Evolutionary conservation across 2,329 filamentous ascomycete genomes (phyloP), one percentile per base, ranked within the genome.

Genomic region (Endoconidiophora polonica): DNA sequence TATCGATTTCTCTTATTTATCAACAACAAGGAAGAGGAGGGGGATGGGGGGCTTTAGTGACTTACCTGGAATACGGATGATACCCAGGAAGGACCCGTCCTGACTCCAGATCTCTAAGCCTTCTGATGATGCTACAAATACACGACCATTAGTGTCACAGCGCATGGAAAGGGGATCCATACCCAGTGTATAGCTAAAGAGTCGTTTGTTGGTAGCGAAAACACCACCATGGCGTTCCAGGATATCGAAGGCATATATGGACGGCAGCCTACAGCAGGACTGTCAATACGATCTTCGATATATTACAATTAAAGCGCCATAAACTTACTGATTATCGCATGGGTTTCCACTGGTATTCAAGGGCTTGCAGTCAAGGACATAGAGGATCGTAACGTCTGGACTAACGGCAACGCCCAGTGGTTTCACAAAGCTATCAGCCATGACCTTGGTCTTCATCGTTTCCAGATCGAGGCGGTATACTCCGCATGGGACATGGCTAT

Each of bases 101-200:
- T 66, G 55, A 5, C 66, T 68, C 68, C 69, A 74, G 1, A 74
- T 62, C 44, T 67, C 66, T 9, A 74, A 58, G 3, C 70, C 71
- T 52, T 73, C 70, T 2, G 68, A 68, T 44, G 66, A 69, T 2
- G 68, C 70, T 29, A 65, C 61, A 58, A 71, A 73, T 0, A 74
- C 66, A 48, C 73, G 71, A 0, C 70, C 71, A 3, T 63, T 47
- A 0, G 62, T 54, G 45, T 72, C 69, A 50, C 65, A 68, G 50
- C 70, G 69, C 50, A 72, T 68, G n/a, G 63, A 65, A 53, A 63
- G 68, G 0, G 72, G 72, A 2, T 72, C 62, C 0, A 70, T 70
- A 0, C 57, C 61, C 39, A 69, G 66, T 1, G 68, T 67, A 57
- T 70, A 68, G 2, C 70, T 68, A 52, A 77, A 76, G 0, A 75